Evolutionary conservation across 176 grass and related monocot species (phyloP).

Genomic region (Oryza australiensis): DNA sequence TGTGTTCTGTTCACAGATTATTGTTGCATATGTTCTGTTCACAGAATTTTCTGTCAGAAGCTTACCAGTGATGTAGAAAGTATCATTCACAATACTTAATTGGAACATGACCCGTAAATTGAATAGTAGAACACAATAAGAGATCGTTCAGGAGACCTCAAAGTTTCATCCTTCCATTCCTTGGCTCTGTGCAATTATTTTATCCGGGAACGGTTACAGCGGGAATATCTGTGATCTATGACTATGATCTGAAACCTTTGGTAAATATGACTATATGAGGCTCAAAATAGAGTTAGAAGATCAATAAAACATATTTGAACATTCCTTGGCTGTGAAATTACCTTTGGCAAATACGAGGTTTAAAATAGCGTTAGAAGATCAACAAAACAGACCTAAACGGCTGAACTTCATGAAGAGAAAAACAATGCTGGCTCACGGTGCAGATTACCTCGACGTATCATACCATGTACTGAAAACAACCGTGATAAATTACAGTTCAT

Average conservation of each 20-base stretch:
- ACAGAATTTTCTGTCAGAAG: not conserved
- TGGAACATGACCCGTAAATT: not conserved
- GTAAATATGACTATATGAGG: no score
- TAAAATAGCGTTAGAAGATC: not conserved
- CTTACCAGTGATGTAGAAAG: not conserved
- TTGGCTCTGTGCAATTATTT: not conserved
- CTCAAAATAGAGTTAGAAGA: no score
- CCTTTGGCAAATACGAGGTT: not conserved
- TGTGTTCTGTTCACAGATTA: not conserved
- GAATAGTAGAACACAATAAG: not conserved
- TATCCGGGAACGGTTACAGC: not conserved
- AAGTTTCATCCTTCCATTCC: not conserved
- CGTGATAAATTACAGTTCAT: not conserved
- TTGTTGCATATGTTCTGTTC: not conserved
- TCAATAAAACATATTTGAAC: not conserved
- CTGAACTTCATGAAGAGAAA: not conserved
- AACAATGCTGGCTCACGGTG: not conserved
- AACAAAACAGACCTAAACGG: not conserved
- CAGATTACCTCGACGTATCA: not conserved
- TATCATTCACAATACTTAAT: not conserved
- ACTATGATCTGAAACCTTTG: no score
- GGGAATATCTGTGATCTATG: not conserved
- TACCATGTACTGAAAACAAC: not conserved
- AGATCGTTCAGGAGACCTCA: not conserved
- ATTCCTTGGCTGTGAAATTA: not conserved